Evolutionary conservation across 345 rosid species (phyloP), one percentile per base, ranked within the genome.

Genomic region (Lagerstroemia speciosa): DNA sequence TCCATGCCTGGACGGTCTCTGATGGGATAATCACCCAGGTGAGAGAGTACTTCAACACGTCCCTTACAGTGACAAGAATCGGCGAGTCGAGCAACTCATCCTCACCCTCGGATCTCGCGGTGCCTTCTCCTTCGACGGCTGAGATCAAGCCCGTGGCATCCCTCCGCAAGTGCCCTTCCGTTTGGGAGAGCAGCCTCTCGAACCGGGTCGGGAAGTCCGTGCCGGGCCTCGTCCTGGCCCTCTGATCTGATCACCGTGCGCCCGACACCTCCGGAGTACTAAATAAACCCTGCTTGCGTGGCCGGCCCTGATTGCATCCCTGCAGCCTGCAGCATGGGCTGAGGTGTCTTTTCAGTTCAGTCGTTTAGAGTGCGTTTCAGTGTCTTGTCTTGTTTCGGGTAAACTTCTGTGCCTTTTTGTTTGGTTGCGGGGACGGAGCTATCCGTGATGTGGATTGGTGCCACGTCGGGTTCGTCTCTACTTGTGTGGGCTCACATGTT

Each of bases 1-100:
- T 85, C 62, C 97, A 94, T 88, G 99, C 97, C 26, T 94, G 92
- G 99, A 91, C 99, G 20, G 87, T 94, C 6, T 68, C 90, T 15
- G 82, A 89, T 91, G 99, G 96, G 95, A 75, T 88, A 87, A 85
- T 94, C 27, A 88, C 95, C n/a, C 97, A 88, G 75, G 63, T 58
- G 34, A 29, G 87, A 46, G 99, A 94, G 86, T 94, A 94, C 75
- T 89, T 89, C 71, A 94, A 94, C 80, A 91, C 97, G 36, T 88
- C 97, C 46, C 93, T 94, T 45, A 89, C 90, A 5, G 97, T 94
- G 10, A 88, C 99, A 22, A 19, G 14, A 15, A 50, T 50, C 10
- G 8, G 26, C 57, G 26, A 41, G 45, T 50, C 57, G 30, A 53
- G 5, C 60, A 9, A 8, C 14, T n/a, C 30, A 67, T 14, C 20